phyloP scores from a whole-genome alignment of 192 early-diverging fungal genomes.

The Podochytrium sp. region DNA sequence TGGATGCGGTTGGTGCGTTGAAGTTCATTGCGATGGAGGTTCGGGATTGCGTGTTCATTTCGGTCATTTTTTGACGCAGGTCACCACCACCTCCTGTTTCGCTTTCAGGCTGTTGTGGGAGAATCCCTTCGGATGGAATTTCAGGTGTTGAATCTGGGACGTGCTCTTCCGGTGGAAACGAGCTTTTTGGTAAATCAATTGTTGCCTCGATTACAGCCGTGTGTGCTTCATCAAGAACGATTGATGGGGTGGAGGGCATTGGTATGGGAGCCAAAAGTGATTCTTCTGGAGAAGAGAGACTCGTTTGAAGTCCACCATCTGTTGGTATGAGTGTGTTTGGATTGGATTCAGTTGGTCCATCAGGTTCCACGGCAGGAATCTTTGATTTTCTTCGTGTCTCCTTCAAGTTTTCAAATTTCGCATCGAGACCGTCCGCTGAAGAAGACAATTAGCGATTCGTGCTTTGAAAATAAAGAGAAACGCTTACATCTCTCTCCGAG shows the following conservation, averaged over 20 bases:
- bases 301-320: too few relatives aligned
- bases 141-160: too few relatives aligned
- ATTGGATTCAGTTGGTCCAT: too few relatives aligned
- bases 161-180: too few relatives aligned
- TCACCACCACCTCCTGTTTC: neutral
- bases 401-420: constrained; percentile 10
- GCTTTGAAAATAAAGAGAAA: neutral
- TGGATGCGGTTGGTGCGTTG: neutral
- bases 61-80: neutral
- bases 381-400: neutral
- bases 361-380: too few relatives aligned
- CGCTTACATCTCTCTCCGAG: constrained; percentile 1
- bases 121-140: too few relatives aligned
- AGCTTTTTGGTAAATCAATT: too few relatives aligned
- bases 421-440: constrained; percentile 1
- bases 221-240: neutral
- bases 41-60: neutral
- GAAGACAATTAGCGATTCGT: neutral
- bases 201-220: too few relatives aligned
- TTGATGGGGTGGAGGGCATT: neutral
- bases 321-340: too few relatives aligned
- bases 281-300: too few relatives aligned
- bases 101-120: neutral
- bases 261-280: neutral
- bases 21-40: neutral